These are phyloP conservation scores for Sarcodon sp. DNA, from an alignment of 768 basidiomycete species.

Conservation along the genomic window DNA sequence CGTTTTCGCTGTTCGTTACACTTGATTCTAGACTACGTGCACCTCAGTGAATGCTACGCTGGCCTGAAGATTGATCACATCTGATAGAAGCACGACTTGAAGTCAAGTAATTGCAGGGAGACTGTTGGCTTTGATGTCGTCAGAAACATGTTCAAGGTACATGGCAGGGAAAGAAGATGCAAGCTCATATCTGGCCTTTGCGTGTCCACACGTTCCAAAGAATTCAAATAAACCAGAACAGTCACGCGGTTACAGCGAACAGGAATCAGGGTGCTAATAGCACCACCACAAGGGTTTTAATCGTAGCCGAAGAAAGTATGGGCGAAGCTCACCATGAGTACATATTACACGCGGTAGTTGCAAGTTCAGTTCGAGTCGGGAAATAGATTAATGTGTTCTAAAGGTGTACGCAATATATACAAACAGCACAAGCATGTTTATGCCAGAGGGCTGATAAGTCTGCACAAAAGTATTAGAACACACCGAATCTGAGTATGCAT, in stretches of 20 bases:
- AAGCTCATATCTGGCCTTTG: slow-evolving; percentile 86
- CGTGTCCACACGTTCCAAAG: slow-evolving; percentile 48
- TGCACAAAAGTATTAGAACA: slow-evolving; percentile 16
- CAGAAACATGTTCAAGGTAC: slow-evolving; percentile 5
- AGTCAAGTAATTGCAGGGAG: too few species aligned
- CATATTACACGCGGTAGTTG: not conserved
- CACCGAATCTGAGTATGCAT: not conserved
- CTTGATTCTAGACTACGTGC: too few species aligned
- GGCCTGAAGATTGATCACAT: too few species aligned
- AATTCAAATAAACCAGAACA: slow-evolving; percentile 23
- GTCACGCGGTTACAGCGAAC: slow-evolving; percentile 31
- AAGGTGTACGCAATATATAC: slow-evolving; percentile 14
- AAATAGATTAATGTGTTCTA: slow-evolving; percentile 6
- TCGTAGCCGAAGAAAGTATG: slow-evolving; percentile 23
- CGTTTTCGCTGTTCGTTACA: too few species aligned
- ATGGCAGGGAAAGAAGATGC: slow-evolving; percentile 2
- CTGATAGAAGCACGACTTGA: too few species aligned
- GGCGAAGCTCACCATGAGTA: not conserved
- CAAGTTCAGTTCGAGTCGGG: slow-evolving; percentile 6
- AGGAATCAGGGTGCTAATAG: slow-evolving; percentile 12
- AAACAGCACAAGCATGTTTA: slow-evolving; percentile 23
- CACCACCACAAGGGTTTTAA: slow-evolving; percentile 62
- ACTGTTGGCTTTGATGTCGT: too few species aligned
- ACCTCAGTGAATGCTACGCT: too few species aligned
- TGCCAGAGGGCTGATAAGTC: slow-evolving; percentile 90